A percentile compares a stretch with the other conserved stretches of the same genome.
Evolutionary conservation across 306 rosid genomes (phyloP).

Genomic region (Astragalus glycyphyllos): DNA sequence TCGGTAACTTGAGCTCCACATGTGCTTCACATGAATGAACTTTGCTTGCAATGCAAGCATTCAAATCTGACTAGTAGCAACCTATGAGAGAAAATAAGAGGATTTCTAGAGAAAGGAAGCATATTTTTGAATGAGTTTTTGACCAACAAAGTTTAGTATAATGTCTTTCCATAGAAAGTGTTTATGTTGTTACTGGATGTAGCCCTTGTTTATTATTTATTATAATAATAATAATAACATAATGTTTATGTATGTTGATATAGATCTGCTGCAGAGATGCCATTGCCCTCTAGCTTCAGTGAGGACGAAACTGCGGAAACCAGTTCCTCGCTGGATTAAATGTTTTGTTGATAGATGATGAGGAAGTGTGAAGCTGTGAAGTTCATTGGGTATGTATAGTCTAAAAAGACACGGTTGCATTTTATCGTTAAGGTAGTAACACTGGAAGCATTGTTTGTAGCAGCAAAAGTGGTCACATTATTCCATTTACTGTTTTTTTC

Average conservation of each 20-base stretch:
- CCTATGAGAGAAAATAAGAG: neutral
- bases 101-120: no score
- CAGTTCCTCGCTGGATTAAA: slow-evolving; percentile 71
- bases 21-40: neutral
- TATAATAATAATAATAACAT: slow-evolving; percentile 33
- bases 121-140: slow-evolving; percentile 16
- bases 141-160: neutral
- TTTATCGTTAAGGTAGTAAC: slow-evolving; percentile 34
- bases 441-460: slow-evolving; percentile 37
- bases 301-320: slow-evolving; percentile 91
- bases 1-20: no score
- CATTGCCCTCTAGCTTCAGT: slow-evolving; percentile 79
- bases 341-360: slow-evolving; percentile 36
- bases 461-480: slow-evolving; percentile 42
- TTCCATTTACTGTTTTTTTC: slow-evolving; percentile 43
- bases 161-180: neutral
- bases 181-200: slow-evolving; percentile 4
- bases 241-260: slow-evolving; percentile 36
- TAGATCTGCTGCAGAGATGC: slow-evolving; percentile 74
- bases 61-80: neutral
- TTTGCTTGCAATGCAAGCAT: neutral
- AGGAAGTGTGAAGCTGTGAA: slow-evolving; percentile 30
- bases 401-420: slow-evolving; percentile 46
- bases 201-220: neutral
- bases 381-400: slow-evolving; percentile 58